phyloP scores from a whole-genome alignment of 768 basidiomycete genomes.

The Rhizopogon vulgaris region DNA sequence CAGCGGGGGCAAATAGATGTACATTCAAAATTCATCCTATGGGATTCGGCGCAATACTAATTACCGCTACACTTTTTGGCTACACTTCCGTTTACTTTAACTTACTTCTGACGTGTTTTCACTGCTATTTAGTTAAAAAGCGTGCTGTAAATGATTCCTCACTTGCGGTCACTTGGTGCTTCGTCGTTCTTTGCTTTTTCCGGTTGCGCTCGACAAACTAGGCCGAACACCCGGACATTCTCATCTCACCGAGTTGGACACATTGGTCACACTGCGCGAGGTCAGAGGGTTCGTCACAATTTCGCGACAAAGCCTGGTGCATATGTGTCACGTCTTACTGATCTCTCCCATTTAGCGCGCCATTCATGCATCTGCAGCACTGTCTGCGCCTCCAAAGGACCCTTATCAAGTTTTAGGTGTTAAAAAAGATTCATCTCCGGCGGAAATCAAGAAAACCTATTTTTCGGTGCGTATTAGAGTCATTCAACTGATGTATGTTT shows the following conservation, averaged over 20 bases:
- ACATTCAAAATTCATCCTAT: slow-evolving; percentile 1
- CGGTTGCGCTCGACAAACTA: slow-evolving; percentile 41
- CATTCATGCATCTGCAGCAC: slow-evolving; percentile 63
- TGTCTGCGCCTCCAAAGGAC: slow-evolving; percentile 56
- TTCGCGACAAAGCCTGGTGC: slow-evolving; percentile 34
- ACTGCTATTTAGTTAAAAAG: slow-evolving; percentile 3
- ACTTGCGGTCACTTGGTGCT: slow-evolving; percentile 42
- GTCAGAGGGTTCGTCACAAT: slow-evolving; percentile 12
- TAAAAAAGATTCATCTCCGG: slow-evolving; percentile 68
- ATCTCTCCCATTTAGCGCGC: slow-evolving; percentile 45
- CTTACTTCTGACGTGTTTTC: neutral
- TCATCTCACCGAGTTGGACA: slow-evolving; percentile 35
- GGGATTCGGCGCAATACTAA: neutral
- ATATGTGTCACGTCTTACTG: slow-evolving; percentile 11
- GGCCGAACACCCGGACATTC: slow-evolving; percentile 29
- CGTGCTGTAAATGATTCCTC: slow-evolving; percentile 39
- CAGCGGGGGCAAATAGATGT: neutral
- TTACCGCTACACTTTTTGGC: neutral
- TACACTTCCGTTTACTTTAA: neutral
- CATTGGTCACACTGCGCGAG: slow-evolving; percentile 18
- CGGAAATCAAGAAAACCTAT: slow-evolving; percentile 97
- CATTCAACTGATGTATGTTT: slow-evolving; percentile 8
- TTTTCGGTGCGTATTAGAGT: slow-evolving; percentile 64
- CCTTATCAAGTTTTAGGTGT: slow-evolving; percentile 93
- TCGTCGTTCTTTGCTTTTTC: slow-evolving; percentile 52